phyloP scores from a whole-genome alignment of 192 early-diverging fungal species.

The Coemansia sp. region DNA sequence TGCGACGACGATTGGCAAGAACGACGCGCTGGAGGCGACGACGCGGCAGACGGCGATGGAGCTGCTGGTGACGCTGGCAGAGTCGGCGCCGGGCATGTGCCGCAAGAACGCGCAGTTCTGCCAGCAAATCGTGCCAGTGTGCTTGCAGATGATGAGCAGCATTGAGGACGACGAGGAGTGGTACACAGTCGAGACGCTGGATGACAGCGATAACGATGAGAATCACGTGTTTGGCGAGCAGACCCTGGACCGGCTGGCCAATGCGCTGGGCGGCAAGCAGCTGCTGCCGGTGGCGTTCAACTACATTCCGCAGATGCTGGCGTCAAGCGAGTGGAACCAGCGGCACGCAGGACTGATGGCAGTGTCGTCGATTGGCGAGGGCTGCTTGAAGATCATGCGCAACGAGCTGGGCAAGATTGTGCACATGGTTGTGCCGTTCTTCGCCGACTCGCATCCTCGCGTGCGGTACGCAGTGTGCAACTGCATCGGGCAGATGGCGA shows the following conservation, averaged over 20 bases:
- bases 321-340: conserved; percentile 79
- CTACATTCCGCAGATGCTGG: conserved; percentile 86
- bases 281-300: conserved; percentile 87
- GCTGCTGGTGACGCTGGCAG: conserved; percentile 86
- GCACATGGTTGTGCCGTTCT: conserved; percentile 74
- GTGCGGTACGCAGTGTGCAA: conserved; percentile 97
- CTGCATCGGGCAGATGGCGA: conserved; percentile 95
- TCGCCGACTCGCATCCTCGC: conserved; percentile 88
- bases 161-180: conserved; percentile 85
- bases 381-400: conserved; percentile 92
- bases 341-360: conserved; percentile 92
- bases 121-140: conserved; percentile 76
- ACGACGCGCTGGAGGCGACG: conserved; percentile 74
- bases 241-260: conserved; percentile 92
- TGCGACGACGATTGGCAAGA: conserved; percentile 73
- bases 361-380: conserved; percentile 96
- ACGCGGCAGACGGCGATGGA: conserved; percentile 91
- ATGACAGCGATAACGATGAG: conserved; percentile 89
- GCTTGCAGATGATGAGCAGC: conserved; percentile 93
- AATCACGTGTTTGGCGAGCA: conserved; percentile 90
- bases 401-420: conserved; percentile 83
- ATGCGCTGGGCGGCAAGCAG: conserved; percentile 79
- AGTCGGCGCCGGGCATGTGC: conserved; percentile 84
- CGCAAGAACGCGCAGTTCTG: conserved; percentile 86
- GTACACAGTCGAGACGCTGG: conserved; percentile 84